Evolutionary conservation across 805 yeast genomes (phyloP), one percentile per base, ranked within the genome.

Genomic region (Naumovozyma baii): DNA sequence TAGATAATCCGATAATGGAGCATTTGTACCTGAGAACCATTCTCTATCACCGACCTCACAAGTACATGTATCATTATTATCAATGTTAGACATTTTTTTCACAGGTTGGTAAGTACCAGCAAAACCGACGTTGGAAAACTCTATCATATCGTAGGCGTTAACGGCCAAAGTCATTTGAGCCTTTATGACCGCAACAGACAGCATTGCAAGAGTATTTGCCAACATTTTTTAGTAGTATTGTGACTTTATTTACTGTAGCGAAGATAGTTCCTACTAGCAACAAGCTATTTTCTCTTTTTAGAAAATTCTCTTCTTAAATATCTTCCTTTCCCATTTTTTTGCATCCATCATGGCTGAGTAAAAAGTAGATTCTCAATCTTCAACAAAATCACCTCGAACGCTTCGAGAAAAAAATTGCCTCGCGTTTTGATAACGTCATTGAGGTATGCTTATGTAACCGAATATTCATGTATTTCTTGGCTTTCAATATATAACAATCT

Each of bases 1-100:
- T 10, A 82, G 64, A 47, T 76, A 83, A 40, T 70, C 78, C 47
- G 78, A 61, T 30, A 80, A 50, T 1, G 92, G 92, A 13, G 86
- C 66, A 54, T 78, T 78, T 3, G 74, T 39, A 18, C 90, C 88
- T 9, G 69, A 59, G 36, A 61, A 61, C 52, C 55, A 54, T 15
- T 43, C 42, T 12, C 44, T 38, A 9, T 51, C 52, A 25, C 44
- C 59, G 3, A 52, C 56, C 20, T 53, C 57, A 47, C 65, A 61
- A 14, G 52, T 47, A 49, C 63, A 58, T 20, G 44, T 47, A 5
- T 40, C 37, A 32, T 47, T 45, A 31, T 45, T 43, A 15, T 44
- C 46, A 3, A 48, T 38, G 37, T 58, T 36, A 1, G 53, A 46
- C 15, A 59, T 38, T 39, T 55, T 50, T 36, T 51, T 50, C 30